Evolutionary conservation across 1,284 basidiomycete genomes (phyloP).

Genomic region (Trichosporon faecale): DNA sequence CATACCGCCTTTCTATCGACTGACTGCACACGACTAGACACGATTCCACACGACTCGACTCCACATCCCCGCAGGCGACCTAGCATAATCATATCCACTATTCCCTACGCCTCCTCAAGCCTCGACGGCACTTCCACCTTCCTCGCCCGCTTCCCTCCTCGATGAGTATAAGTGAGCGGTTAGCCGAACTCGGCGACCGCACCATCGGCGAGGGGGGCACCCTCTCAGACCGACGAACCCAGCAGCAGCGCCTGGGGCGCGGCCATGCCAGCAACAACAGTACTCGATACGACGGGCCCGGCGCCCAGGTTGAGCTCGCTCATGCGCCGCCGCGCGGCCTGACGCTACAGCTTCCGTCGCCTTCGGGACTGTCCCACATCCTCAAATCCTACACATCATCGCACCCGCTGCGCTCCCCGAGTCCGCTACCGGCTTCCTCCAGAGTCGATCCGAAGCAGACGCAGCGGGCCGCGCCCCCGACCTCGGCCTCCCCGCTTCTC

Average conservation of each 20-base stretch:
- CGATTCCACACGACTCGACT: not conserved
- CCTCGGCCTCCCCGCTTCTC: conserved; percentile 35
- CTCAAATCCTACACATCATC: conserved; percentile 41
- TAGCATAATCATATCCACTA: not conserved
- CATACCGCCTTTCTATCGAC: no score
- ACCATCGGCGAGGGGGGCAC: conserved; percentile 9
- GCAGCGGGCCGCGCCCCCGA: conserved; percentile 41
- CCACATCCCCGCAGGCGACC: not conserved
- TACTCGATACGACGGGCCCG: not conserved
- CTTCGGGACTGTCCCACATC: conserved; percentile 34
- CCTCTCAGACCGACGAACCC: not conserved
- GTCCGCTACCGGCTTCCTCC: conserved; percentile 47
- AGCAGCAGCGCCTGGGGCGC: not conserved
- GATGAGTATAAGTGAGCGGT: conserved; percentile 9
- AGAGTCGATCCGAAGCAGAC: conserved; percentile 42
- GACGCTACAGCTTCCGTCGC: conserved; percentile 13
- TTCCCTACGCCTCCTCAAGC: not conserved
- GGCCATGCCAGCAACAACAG: not conserved
- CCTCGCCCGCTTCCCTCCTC: not conserved
- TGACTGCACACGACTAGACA: not conserved
- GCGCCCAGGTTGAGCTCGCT: conserved; percentile 30
- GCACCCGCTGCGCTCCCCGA: conserved; percentile 46
- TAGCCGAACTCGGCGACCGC: conserved; percentile 6
- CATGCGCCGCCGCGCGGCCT: conserved; percentile 46
- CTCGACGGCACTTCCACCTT: not conserved